Evolutionary conservation across 2,329 filamentous ascomycete genomes (phyloP), one percentile per base, ranked within the genome.

Genomic region (Juglanconis juglandina): DNA sequence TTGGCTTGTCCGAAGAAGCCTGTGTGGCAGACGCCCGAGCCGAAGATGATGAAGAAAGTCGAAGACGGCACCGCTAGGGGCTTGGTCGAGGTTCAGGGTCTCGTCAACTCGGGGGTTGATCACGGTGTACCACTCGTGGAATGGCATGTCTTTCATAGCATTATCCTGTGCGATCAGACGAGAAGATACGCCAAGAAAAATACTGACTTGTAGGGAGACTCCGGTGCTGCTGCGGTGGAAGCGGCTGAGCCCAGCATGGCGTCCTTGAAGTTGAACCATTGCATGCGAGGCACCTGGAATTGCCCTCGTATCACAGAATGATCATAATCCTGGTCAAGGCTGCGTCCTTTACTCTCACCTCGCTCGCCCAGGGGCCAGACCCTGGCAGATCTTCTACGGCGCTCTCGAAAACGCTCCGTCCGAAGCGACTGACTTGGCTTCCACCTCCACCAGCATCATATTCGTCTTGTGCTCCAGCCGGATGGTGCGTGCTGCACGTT

Each of bases 51-150:
- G 60, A 75, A 78, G 66, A 75, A 24, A 76, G 58, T 75, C 73
- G 1, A 73, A 59, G 7, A 46, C 17, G 1, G 65, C 62, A 2
- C 69, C 53, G 65, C 48, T 5, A 59, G 64, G 6, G 70, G 71
- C 9, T 2, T 35, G 5, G 60, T 78, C 73, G 1, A 79, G 68
- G 58, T 78, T 78, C 69, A 68, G 72, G 5, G 73, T 73, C 2
- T 73, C 73, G 10, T 68, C 49, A 10, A 76, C 72, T 35, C 80
- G 80, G 62, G 80, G 77, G 13, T 32, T 14, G 24, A 49, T 17
- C 4, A 34, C 33, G 4, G 24, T 32, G 41, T 4, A 5, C 53
- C 53, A 56, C 17, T 56, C 41, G 11, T 56, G 17, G 33, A 47
- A 56, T 3, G 30, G 8, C 39, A 56, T 41, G 33, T 46, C 62